These are phyloP conservation scores for Blastomyces silverae DNA, from an alignment of 2,329 filamentous ascomycete genomes.

Conservation along the genomic window DNA sequence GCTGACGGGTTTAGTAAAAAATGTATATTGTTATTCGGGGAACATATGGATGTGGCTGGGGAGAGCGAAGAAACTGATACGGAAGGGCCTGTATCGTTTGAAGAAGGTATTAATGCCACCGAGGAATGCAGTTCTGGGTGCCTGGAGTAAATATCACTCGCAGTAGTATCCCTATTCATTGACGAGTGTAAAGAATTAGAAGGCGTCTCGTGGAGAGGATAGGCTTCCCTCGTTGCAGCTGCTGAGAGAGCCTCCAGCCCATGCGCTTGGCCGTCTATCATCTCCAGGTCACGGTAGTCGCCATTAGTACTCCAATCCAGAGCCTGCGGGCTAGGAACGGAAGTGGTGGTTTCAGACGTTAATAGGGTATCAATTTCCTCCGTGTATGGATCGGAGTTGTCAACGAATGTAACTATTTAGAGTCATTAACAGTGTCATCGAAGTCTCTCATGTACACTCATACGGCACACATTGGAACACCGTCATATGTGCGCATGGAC, in stretches of 20 bases:
- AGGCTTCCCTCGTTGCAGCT: constrained; percentile 42
- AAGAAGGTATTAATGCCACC: constrained; percentile 28
- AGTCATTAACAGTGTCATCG: neutral
- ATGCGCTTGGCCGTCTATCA: constrained; percentile 38
- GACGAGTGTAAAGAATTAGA: constrained; percentile 25
- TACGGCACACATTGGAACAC: neutral
- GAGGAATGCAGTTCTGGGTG: constrained; percentile 22
- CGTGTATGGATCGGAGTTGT: constrained; percentile 56
- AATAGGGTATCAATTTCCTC: constrained; percentile 42
- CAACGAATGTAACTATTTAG: constrained; percentile 52
- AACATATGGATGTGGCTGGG: constrained; percentile 41
- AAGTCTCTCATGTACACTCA: neutral
- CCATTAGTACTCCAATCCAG: constrained; percentile 30
- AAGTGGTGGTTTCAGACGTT: constrained; percentile 28
- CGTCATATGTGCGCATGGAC: neutral
- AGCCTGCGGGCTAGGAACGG: constrained; percentile 26
- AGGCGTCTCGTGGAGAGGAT: constrained; percentile 24
- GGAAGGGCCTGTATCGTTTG: constrained; percentile 31
- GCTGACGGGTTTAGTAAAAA: constrained; percentile 49
- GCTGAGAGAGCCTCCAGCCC: constrained; percentile 51
- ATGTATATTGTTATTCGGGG: constrained; percentile 47
- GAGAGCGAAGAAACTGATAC: constrained; percentile 36
- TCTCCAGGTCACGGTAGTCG: constrained; percentile 24
- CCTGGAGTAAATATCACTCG: constrained; percentile 19
- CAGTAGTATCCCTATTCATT: constrained; percentile 21